Conservation (phyloP, 2,329 filamentous ascomycete species). For the Aspergillus oerlinghausenensis region DNA sequence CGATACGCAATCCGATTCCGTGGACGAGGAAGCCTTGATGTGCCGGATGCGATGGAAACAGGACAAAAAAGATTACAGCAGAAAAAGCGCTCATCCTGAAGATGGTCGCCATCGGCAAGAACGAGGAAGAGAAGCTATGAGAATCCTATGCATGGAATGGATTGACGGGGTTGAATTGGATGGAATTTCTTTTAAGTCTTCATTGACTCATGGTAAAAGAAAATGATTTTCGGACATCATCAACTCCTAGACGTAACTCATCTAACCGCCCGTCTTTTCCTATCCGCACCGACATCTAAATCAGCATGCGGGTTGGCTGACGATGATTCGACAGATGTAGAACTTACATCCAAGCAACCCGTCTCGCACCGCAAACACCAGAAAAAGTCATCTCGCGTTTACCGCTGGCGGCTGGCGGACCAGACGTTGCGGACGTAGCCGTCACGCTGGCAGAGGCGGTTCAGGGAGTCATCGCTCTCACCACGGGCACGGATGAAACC, state of each 20-base stretch:
- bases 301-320: background rate
- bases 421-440: slow-evolving; percentile 97
- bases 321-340: background rate
- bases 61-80: background rate
- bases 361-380: slow-evolving; percentile 11
- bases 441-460: slow-evolving; percentile 92
- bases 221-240: background rate
- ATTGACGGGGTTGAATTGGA: background rate
- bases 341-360: slow-evolving; percentile 28
- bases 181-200: slow-evolving; percentile 4
- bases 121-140: background rate
- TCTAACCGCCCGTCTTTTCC: background rate
- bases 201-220: background rate
- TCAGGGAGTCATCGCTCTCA: slow-evolving; percentile 94
- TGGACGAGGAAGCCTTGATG: slow-evolving; percentile 44
- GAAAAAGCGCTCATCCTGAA: background rate
- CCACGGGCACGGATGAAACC: slow-evolving; percentile 97
- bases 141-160: slow-evolving; percentile 4
- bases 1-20: slow-evolving; percentile 21
- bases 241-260: background rate
- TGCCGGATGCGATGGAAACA: slow-evolving; percentile 26
- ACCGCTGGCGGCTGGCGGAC: slow-evolving; percentile 63
- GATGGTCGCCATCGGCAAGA: background rate
- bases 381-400: slow-evolving; percentile 22
- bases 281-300: slow-evolving; percentile 13